phyloP scores from a whole-genome alignment of 2,329 filamentous ascomycete species.

The Claviceps pusilla region DNA sequence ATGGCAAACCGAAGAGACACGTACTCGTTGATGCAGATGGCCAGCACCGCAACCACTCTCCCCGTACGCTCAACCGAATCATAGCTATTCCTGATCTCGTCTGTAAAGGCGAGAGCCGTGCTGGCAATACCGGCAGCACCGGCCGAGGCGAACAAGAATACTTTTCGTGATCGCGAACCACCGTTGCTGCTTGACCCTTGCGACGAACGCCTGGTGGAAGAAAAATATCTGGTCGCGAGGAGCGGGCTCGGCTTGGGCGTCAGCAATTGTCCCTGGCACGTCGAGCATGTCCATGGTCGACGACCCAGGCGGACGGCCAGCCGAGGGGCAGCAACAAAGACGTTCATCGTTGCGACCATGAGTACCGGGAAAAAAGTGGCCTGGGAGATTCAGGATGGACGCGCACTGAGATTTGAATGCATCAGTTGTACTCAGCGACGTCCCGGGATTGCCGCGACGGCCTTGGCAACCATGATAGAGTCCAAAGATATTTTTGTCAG shows the following conservation, averaged over 20 bases:
- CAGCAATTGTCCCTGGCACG: slow-evolving; percentile 27
- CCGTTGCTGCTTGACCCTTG: slow-evolving; percentile 8
- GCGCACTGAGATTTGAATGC: background rate
- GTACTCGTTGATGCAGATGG: slow-evolving; percentile 80
- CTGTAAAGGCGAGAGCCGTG: slow-evolving; percentile 39
- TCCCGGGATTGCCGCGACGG: slow-evolving; percentile 1
- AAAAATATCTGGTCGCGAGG: slow-evolving; percentile 15
- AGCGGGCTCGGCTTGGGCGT: slow-evolving; percentile 16
- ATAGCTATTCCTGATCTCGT: slow-evolving; percentile 63
- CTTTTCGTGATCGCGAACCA: slow-evolving; percentile 11
- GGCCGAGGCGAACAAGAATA: slow-evolving; percentile 34
- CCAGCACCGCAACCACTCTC: slow-evolving; percentile 59
- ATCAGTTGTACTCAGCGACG: slow-evolving; percentile 6
- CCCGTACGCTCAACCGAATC: slow-evolving; percentile 62
- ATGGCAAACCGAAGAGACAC: background rate
- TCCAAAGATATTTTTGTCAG: background rate
- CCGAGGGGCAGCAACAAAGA: slow-evolving; percentile 23
- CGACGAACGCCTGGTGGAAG: slow-evolving; percentile 14
- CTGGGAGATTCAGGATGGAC: background rate
- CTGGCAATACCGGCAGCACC: slow-evolving; percentile 34
- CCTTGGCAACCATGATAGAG: background rate
- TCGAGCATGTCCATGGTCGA: slow-evolving; percentile 31
- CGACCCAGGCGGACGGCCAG: slow-evolving; percentile 23
- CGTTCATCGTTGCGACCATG: slow-evolving; percentile 24
- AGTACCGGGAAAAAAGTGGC: background rate